Evolutionary conservation across 2,329 filamentous ascomycete genomes (phyloP), one percentile per base, ranked within the genome.

Genomic region (Ophiostoma ulmi): DNA sequence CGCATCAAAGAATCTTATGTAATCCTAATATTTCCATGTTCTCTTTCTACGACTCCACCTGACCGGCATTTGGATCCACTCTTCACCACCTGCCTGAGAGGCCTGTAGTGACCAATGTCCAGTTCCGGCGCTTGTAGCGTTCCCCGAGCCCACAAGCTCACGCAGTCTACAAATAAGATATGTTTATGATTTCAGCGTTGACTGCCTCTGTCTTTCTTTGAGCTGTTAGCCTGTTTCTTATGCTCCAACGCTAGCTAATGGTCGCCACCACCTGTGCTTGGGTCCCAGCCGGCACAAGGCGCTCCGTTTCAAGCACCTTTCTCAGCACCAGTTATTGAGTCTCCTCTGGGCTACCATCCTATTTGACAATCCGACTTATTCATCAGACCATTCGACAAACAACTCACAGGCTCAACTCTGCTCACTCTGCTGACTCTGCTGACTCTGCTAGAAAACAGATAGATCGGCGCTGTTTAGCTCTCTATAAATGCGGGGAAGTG

Each of bases 401-500:
- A 17, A 44, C 5, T 44, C 41, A 5, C 13, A 13, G 13, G 5
- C 41, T 5, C 41, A 14, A 14, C 41, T 13, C 48, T 26, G n/a
- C 52, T 58, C 52, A 17, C 52, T 26, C 52, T 26, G 52, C 52
- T 22, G 7, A 17, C 52, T 26, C 52, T 26, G 52, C 52, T 22
- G 7, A 22, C n/a, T 26, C 52, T 26, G 52, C 52, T 55, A 14
- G 13, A 39, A 64, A 11, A 20, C 63, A 63, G 38, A 7, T 26
- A 55, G 63, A 65, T 71, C 61, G 48, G 26, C 39, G 67, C 48
- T 48, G 70, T 39, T 39, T 70, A 39, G 68, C 35, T 22, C 64
- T 65, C 36, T 39, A 71, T 71, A 67, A 72, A 69, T 71, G 71
- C 71, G 71, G 71, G 71, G 71, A 72, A 72, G 71, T 70, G 69